Evolutionary conservation across 768 basidiomycete genomes (phyloP).

Genomic region (Kwoniella dejecticola): DNA sequence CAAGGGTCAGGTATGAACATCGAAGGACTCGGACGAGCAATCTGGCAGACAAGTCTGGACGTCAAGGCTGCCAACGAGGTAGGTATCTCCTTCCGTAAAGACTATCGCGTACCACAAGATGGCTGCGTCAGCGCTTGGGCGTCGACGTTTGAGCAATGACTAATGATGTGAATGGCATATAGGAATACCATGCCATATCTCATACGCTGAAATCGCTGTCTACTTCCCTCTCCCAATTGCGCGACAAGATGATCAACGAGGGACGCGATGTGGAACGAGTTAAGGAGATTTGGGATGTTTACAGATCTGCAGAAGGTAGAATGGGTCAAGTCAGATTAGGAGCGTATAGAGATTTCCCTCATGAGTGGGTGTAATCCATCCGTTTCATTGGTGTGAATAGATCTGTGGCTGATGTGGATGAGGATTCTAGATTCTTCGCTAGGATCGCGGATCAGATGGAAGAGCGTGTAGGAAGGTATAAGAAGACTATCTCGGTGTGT

Average conservation of each 20-base stretch:
- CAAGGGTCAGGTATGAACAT: conserved; percentile 32
- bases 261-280: conserved; percentile 37
- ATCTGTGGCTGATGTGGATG: not conserved
- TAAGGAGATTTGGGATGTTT: conserved; percentile 45
- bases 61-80: conserved; percentile 43
- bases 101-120: too few relatives aligned
- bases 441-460: conserved; percentile 34
- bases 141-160: too few relatives aligned
- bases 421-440: conserved; percentile 39
- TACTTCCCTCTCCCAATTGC: conserved; percentile 25
- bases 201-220: conserved; percentile 32
- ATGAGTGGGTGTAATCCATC: conserved; percentile 27
- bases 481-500: conserved; percentile 41
- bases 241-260: conserved; percentile 33
- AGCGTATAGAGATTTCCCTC: conserved; percentile 42
- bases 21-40: conserved; percentile 41
- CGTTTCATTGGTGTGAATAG: not conserved
- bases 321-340: conserved; percentile 35
- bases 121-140: too few relatives aligned
- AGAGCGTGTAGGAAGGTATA: conserved; percentile 40
- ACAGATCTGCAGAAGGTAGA: conserved; percentile 35
- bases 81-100: conserved; percentile 2
- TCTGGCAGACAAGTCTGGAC: conserved; percentile 40
- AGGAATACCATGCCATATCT: conserved; percentile 41
- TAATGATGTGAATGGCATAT: too few relatives aligned